A percentile compares a stretch with the other conserved stretches of the same genome.
Conservation (phyloP, 257 asterid genomes). For the Cruciata laevipes region DNA sequence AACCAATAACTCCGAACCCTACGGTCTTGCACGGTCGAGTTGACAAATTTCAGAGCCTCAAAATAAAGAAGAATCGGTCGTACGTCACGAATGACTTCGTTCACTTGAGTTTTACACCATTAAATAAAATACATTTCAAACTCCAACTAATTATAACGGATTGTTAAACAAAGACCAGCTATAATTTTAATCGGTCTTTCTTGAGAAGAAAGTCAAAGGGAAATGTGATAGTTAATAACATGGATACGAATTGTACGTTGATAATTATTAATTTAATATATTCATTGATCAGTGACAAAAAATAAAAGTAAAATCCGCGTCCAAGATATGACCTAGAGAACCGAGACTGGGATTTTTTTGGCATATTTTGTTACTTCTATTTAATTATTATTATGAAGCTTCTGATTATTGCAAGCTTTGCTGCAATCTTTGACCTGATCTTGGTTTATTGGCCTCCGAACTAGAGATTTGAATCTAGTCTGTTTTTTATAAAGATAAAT, state of each 20-base stretch:
- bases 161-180: neutral
- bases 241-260: neutral
- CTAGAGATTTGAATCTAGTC: neutral
- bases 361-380: neutral
- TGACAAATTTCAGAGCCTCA: neutral
- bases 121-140: neutral
- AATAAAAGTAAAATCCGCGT: conserved; percentile 6
- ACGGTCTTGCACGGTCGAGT: neutral
- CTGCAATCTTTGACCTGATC: conserved; percentile 3
- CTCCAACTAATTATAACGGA: neutral
- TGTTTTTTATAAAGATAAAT: no score
- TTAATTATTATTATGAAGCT: neutral
- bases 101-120: no score
- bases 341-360: neutral
- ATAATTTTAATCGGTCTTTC: neutral
- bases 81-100: neutral
- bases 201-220: neutral
- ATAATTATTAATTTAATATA: no score
- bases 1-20: no score
- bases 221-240: neutral
- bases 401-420: neutral
- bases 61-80: neutral
- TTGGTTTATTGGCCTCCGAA: neutral
- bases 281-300: neutral
- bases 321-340: neutral